Evolutionary conservation across 2,329 filamentous ascomycete genomes (phyloP), one percentile per base, ranked within the genome.

Genomic region (Rasamsonia emersonii): DNA sequence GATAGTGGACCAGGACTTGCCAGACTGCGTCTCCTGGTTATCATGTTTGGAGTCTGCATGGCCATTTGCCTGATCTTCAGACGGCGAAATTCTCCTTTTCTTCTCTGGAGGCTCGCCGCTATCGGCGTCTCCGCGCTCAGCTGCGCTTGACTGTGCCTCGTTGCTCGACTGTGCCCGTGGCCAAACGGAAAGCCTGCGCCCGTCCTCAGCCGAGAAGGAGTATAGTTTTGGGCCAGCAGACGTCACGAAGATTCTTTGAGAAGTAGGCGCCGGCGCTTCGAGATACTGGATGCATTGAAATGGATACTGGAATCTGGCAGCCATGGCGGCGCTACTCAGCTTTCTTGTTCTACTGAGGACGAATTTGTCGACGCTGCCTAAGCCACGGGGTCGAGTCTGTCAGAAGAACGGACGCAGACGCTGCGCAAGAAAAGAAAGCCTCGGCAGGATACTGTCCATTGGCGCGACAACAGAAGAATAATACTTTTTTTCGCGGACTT

Each of bases 201-300:
- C 74, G 39, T 73, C 66, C n/a, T 62, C 49, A 5, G 78, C 59
- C 48, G 67, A 68, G 53, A 85, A 80, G 2, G 76, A 73, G 49
- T 84, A 73, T 33, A 95, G 73, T 45, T 70, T 74, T 28, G 79
- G 73, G 9, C 84, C 85, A 39, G 78, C 77, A 16, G 84, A 82
- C 21, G 81, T 82, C 45, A 93, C 70, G 11, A 95, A 57, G 13
- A 82, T 58, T 43, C 69, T 42, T 21, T 39, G 39, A 23, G 49
- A 41, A n/a, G 38, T 43, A 15, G 35, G 28, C 10, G 38, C 25
- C 21, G 41, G 42, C 25, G 46, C 47, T 33, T 46, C 47, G 35
- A 63, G 49, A 35, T 53, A 54, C 33, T 62, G 63, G 28, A 85
- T 58, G 45, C 75, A 72, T 46, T 81, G 80, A 46, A 82, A 82